Evolutionary conservation across 805 yeast species (phyloP).

Genomic region (Scheffersomyces stipitis): DNA sequence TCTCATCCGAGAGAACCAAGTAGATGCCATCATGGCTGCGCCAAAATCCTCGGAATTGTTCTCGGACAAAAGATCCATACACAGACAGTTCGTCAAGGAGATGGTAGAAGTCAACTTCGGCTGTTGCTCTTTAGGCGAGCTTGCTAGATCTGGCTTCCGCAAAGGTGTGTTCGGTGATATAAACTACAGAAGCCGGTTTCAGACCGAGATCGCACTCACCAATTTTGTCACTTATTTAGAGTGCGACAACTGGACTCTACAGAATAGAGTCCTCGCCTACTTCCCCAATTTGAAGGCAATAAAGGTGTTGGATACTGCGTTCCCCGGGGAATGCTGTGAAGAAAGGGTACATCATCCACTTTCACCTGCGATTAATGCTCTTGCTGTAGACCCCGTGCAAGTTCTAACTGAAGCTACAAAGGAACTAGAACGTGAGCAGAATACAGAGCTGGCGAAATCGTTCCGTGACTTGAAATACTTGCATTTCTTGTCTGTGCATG

Average conservation of each 20-base stretch:
- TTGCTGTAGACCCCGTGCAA: not conserved
- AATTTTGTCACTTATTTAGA: slow-evolving; percentile 23
- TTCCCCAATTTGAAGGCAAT: slow-evolving; percentile 20
- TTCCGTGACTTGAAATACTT: too few species aligned
- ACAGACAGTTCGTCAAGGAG: slow-evolving; percentile 19
- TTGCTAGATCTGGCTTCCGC: slow-evolving; percentile 18
- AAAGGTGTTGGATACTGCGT: slow-evolving; percentile 18
- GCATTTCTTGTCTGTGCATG: slow-evolving; percentile 16
- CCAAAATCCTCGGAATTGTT: slow-evolving; percentile 19
- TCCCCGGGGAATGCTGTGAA: too few species aligned
- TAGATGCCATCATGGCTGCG: slow-evolving; percentile 23
- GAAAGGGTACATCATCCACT: not conserved
- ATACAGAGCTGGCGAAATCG: not conserved
- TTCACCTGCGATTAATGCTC: not conserved
- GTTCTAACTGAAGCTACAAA: not conserved
- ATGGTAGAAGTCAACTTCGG: slow-evolving; percentile 12
- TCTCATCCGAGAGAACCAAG: slow-evolving; percentile 24
- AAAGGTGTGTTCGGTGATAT: slow-evolving; percentile 11
- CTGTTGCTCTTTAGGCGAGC: slow-evolving; percentile 16
- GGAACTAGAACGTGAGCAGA: not conserved
- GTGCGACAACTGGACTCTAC: slow-evolving; percentile 18
- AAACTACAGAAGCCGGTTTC: slow-evolving; percentile 15
- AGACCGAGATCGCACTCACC: slow-evolving; percentile 11
- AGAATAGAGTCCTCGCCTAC: slow-evolving; percentile 10
- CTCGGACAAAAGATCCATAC: slow-evolving; percentile 16